phyloP scores from a whole-genome alignment of 345 rosid species.

The Salix suchowensis region DNA sequence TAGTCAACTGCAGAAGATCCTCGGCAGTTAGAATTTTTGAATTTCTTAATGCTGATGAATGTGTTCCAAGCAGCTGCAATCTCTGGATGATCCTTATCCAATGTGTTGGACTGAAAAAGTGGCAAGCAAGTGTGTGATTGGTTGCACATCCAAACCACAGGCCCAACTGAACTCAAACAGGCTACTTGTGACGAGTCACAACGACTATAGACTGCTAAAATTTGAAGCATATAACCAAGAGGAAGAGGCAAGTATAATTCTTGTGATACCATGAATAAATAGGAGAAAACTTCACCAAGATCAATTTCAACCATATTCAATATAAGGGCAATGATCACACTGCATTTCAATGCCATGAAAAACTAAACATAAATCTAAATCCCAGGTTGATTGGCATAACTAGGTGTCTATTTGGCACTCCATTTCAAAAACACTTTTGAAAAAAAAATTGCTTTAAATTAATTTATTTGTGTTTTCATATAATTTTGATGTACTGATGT shows the following conservation, averaged over 20 bases:
- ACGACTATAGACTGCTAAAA: not conserved
- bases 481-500: no score
- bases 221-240: not conserved
- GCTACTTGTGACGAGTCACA: not conserved
- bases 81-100: slow-evolving; percentile 70
- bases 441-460: no score
- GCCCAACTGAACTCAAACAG: not conserved
- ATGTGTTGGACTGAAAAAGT: slow-evolving; percentile 51
- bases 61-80: slow-evolving; percentile 51
- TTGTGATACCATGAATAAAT: not conserved
- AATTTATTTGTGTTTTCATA: no score
- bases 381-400: slow-evolving; percentile 1
- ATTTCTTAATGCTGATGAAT: slow-evolving; percentile 61
- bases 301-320: not conserved
- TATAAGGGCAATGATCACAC: not conserved
- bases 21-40: slow-evolving; percentile 57
- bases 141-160: not conserved
- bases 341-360: not conserved
- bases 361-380: not conserved
- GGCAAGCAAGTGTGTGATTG: not conserved
- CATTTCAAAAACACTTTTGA: no score
- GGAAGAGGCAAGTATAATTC: not conserved
- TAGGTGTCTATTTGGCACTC: no score
- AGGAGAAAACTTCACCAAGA: not conserved
- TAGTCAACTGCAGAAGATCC: slow-evolving; percentile 51